Conservation (phyloP, 106 monocot genomes). For the Ottelia alismoides region DNA sequence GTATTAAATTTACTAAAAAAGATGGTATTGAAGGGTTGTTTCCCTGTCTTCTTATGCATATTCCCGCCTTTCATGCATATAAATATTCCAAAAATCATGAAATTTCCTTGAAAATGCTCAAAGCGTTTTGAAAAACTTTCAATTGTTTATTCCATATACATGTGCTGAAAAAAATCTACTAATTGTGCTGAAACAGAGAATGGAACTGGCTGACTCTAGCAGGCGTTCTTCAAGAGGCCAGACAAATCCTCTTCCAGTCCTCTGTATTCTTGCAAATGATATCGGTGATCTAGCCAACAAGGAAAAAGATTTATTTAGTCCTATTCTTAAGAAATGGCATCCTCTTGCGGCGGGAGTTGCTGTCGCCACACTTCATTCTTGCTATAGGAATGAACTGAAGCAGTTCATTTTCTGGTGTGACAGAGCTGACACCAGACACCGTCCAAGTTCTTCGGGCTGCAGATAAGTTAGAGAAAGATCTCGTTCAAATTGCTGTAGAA, state of each 20-base stretch:
- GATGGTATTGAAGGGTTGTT: too few species aligned
- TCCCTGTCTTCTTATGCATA: too few species aligned
- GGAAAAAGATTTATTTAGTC: constrained; percentile 4
- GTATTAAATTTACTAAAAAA: too few species aligned
- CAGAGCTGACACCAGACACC: constrained; percentile 1
- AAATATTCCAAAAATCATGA: too few species aligned
- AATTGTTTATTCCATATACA: too few species aligned
- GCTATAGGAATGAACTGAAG: constrained; percentile 5
- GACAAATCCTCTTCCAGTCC: neutral
- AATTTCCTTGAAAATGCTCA: too few species aligned
- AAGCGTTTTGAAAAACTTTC: too few species aligned
- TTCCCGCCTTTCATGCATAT: too few species aligned
- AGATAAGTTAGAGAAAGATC: constrained; percentile 7
- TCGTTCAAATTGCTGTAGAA: constrained; percentile 5
- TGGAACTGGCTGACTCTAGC: constrained; percentile 1
- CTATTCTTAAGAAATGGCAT: constrained; percentile 4
- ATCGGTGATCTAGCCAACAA: neutral
- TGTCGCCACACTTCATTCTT: constrained; percentile 6
- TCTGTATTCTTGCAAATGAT: constrained; percentile 1
- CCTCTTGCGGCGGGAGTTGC: constrained; percentile 2
- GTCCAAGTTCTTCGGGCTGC: neutral
- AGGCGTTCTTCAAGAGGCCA: neutral
- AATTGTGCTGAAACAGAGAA: constrained; percentile 1
- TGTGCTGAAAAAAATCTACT: too few species aligned
- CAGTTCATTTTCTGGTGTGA: constrained; percentile 5